A percentile compares a stretch with the other conserved stretches of the same genome.
These are phyloP conservation scores for Saposhnikovia divaricata DNA, from an alignment of 129 eudicot genomes.

Conservation along the genomic window DNA sequence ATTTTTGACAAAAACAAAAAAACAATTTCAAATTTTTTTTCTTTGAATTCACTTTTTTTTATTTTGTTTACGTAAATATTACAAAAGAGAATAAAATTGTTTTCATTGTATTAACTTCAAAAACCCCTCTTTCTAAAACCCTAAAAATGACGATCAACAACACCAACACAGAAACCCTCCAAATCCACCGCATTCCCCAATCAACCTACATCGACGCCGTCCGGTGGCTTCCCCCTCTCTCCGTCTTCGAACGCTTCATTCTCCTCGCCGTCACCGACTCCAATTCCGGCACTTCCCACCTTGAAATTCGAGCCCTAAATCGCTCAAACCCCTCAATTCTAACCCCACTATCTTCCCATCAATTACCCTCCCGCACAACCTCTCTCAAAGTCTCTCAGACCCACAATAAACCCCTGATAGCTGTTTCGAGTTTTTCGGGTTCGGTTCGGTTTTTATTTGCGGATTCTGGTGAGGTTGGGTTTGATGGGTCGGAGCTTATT, in stretches of 20 bases:
- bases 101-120: background rate
- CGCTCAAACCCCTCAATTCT: conserved; percentile 31
- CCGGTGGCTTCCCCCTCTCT: conserved; percentile 69
- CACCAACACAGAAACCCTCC: conserved; percentile 19
- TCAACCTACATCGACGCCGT: conserved; percentile 73
- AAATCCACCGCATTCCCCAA: conserved; percentile 62
- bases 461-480: conserved; percentile 25
- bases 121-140: conserved; percentile 20
- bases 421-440: conserved; percentile 63
- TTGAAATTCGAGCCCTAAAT: conserved; percentile 40
- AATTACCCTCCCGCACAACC: conserved; percentile 46
- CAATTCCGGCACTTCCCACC: conserved; percentile 39
- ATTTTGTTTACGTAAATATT: too few relatives aligned
- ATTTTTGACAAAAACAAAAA: too few relatives aligned
- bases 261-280: conserved; percentile 54
- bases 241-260: conserved; percentile 55
- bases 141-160: conserved; percentile 38
- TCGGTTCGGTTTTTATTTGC: conserved; percentile 51
- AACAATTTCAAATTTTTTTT: too few relatives aligned
- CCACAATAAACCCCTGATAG: conserved; percentile 45
- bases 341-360: conserved; percentile 32
- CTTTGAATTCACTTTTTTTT: too few relatives aligned
- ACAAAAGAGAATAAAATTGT: too few relatives aligned
- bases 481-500: conserved; percentile 33
- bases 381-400: conserved; percentile 44